These are phyloP conservation scores for Monosporascus sp. DNA, from an alignment of 2,329 filamentous ascomycete genomes.

Conservation along the genomic window DNA sequence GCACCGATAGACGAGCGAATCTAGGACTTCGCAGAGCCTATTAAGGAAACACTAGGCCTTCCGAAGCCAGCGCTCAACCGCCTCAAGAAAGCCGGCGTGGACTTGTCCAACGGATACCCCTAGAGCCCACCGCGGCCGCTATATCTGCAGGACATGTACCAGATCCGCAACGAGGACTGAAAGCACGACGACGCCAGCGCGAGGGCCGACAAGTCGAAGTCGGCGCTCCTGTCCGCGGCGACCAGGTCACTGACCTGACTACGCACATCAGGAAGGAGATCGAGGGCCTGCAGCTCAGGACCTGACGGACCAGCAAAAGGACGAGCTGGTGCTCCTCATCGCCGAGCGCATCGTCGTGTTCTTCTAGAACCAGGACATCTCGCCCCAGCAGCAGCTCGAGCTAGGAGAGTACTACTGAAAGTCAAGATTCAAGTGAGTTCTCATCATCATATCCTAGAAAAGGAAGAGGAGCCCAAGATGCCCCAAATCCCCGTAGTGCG, in stretches of 20 bases:
- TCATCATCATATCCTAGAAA: background rate
- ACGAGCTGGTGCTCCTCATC: conserved; percentile 58
- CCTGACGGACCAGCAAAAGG: conserved; percentile 51
- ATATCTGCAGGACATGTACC: conserved; percentile 64
- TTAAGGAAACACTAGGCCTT: conserved; percentile 59
- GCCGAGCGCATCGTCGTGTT: conserved; percentile 63
- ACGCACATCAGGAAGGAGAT: conserved; percentile 58
- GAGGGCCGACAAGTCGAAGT: conserved; percentile 61
- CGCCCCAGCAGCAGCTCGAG: conserved; percentile 57
- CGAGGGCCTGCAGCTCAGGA: conserved; percentile 57
- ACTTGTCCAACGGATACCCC: conserved; percentile 65
- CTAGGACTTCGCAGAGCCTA: conserved; percentile 55
- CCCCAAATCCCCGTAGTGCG: no score
- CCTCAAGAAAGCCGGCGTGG: conserved; percentile 63
- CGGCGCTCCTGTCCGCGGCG: conserved; percentile 52
- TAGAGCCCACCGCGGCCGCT: conserved; percentile 63
- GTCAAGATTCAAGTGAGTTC: conserved; percentile 61
- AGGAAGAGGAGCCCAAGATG: no score
- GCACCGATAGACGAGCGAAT: conserved; percentile 58
- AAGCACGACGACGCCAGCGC: conserved; percentile 55
- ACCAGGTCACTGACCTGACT: conserved; percentile 57
- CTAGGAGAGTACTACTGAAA: conserved; percentile 60
- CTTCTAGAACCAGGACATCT: conserved; percentile 57
- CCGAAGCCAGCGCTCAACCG: conserved; percentile 52
- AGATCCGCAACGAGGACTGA: conserved; percentile 53